These are phyloP conservation scores for Grosmannia clavigera DNA, from an alignment of 2,329 filamentous ascomycete species.

Conservation along the genomic window DNA sequence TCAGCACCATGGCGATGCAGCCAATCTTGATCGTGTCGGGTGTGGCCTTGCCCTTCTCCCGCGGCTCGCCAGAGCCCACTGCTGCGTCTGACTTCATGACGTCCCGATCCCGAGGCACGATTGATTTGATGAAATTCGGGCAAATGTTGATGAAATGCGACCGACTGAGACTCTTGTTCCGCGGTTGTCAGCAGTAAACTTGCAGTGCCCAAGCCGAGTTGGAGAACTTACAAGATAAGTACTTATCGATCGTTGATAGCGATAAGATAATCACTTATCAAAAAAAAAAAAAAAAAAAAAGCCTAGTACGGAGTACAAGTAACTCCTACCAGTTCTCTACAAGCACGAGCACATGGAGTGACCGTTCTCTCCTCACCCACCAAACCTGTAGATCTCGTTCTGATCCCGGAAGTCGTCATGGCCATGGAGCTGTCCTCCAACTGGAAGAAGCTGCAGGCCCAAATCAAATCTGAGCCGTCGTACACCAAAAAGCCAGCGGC, in stretches of 20 bases:
- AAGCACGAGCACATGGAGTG: not conserved
- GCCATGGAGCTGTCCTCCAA: conserved; percentile 49
- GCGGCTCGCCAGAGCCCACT: conserved; percentile 44
- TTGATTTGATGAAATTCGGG: not conserved
- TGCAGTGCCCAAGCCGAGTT: no score
- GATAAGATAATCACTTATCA: not conserved
- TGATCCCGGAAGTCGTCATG: conserved; percentile 18
- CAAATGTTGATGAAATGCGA: conserved; percentile 2
- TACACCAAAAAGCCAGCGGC: conserved; percentile 14
- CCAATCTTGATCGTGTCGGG: conserved; percentile 62
- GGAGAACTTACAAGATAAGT: not conserved
- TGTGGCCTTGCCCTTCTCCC: conserved; percentile 70
- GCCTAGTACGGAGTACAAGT: not conserved
- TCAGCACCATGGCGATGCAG: conserved; percentile 49
- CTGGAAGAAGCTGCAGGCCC: conserved; percentile 66
- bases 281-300: not conserved
- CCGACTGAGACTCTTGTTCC: not conserved
- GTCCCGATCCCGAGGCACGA: not conserved
- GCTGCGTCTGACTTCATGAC: conserved; percentile 35
- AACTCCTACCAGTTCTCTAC: not conserved
- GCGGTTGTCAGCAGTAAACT: not conserved
- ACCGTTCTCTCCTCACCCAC: not conserved
- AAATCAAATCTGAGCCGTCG: conserved; percentile 36
- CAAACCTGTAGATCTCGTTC: not conserved
- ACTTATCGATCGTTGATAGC: not conserved